Conservation (phyloP, 1,284 basidiomycete species). For the Sphagnurus paluster region DNA sequence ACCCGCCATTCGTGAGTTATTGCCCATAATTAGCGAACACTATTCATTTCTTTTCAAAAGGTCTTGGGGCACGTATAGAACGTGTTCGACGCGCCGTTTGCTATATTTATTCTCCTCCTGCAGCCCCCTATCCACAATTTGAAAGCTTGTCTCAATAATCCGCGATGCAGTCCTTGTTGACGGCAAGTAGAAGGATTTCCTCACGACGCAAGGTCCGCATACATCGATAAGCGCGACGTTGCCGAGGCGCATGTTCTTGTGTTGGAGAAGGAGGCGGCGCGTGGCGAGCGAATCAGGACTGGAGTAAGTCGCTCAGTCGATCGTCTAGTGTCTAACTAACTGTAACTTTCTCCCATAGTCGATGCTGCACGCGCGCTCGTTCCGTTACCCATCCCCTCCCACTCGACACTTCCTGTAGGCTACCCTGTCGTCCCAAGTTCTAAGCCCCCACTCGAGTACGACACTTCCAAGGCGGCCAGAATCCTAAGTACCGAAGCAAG, state of each 20-base stretch:
- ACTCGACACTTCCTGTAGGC: slow-evolving; percentile 15
- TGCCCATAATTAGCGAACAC: background rate
- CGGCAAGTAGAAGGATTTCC: slow-evolving; percentile 18
- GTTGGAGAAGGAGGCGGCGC: slow-evolving; percentile 28
- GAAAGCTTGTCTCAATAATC: slow-evolving; percentile 21
- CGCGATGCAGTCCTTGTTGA: slow-evolving; percentile 23
- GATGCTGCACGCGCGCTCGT: slow-evolving; percentile 30
- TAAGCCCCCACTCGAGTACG: slow-evolving; percentile 28
- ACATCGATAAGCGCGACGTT: slow-evolving; percentile 32
- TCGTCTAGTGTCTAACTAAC: slow-evolving; percentile 6
- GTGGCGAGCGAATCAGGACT: slow-evolving; percentile 31
- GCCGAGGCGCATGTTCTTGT: slow-evolving; percentile 28
- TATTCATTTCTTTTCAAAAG: slow-evolving; percentile 19
- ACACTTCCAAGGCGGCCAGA: slow-evolving; percentile 36
- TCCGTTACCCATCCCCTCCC: slow-evolving; percentile 24
- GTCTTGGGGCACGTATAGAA: slow-evolving; percentile 34
- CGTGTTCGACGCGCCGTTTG: background rate
- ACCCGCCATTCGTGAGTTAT: slow-evolving; percentile 40
- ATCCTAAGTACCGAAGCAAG: slow-evolving; percentile 45
- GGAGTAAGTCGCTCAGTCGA: slow-evolving; percentile 9
- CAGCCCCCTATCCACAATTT: slow-evolving; percentile 32
- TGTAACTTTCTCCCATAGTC: slow-evolving; percentile 43
- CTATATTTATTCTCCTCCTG: background rate
- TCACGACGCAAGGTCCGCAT: slow-evolving; percentile 22
- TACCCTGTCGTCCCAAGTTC: slow-evolving; percentile 29